These are phyloP conservation scores for Irpex sp. DNA, from an alignment of 1,284 basidiomycete species.

Conservation along the genomic window DNA sequence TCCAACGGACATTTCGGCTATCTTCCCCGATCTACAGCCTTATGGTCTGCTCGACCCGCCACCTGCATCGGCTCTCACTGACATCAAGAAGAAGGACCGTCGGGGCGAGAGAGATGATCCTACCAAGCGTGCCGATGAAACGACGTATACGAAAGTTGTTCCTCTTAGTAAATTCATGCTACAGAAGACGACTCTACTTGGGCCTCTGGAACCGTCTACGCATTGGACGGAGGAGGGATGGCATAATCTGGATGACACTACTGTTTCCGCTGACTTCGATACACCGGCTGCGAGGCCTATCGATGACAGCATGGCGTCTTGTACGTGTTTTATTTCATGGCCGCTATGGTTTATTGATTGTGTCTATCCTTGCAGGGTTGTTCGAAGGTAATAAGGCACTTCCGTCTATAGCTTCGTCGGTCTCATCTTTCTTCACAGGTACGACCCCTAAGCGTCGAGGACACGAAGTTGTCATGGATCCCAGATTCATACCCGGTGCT, in stretches of 20 bases:
- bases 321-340: slow-evolving; percentile 30
- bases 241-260: slow-evolving; percentile 55
- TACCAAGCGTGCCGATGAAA: slow-evolving; percentile 64
- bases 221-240: slow-evolving; percentile 62
- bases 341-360: neutral
- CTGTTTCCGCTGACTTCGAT: slow-evolving; percentile 47
- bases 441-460: slow-evolving; percentile 45
- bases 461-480: slow-evolving; percentile 5
- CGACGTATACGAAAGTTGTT: slow-evolving; percentile 61
- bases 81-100: slow-evolving; percentile 50
- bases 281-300: slow-evolving; percentile 31
- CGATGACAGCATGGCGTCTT: slow-evolving; percentile 43
- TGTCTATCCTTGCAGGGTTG: slow-evolving; percentile 34
- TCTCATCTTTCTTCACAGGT: slow-evolving; percentile 25
- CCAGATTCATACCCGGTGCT: slow-evolving; percentile 1
- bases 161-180: slow-evolving; percentile 67
- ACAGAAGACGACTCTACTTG: slow-evolving; percentile 63
- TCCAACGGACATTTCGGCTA: slow-evolving; percentile 46
- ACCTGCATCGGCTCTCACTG: slow-evolving; percentile 25
- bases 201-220: slow-evolving; percentile 64
- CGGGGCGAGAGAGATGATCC: slow-evolving; percentile 65
- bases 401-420: slow-evolving; percentile 12
- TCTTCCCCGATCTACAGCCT: slow-evolving; percentile 64
- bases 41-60: slow-evolving; percentile 49
- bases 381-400: slow-evolving; percentile 43